Conservation (phyloP, 306 rosid genomes). For the Acacia melanoxylon region DNA sequence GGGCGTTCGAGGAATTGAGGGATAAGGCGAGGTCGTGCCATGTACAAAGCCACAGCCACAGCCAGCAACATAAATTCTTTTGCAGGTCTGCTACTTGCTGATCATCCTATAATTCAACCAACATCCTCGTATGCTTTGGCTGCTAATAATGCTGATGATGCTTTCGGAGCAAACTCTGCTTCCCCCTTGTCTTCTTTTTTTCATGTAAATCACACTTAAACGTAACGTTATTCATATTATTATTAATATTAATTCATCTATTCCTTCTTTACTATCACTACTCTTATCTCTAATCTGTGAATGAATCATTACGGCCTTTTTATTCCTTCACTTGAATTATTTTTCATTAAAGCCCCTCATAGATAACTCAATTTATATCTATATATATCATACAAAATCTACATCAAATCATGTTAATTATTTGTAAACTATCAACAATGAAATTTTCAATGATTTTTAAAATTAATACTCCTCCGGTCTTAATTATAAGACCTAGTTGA, state of each 20-base stretch:
- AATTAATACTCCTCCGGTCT: too few species aligned
- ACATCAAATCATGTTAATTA: too few species aligned
- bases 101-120: neutral
- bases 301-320: neutral
- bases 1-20: slow-evolving; percentile 91
- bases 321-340: neutral
- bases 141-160: neutral
- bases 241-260: slow-evolving; percentile 9
- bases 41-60: slow-evolving; percentile 79
- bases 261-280: slow-evolving; percentile 13
- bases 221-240: neutral
- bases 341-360: neutral
- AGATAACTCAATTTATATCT: too few species aligned
- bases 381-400: too few species aligned
- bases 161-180: slow-evolving; percentile 83
- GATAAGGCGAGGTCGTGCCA: slow-evolving; percentile 91
- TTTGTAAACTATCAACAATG: neutral
- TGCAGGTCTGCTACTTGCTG: slow-evolving; percentile 75
- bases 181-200: neutral
- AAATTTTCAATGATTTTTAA: too few species aligned
- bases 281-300: too few species aligned
- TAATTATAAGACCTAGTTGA: too few species aligned
- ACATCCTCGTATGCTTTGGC: neutral
- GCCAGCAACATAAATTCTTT: slow-evolving; percentile 63
- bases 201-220: neutral